Conservation (phyloP, 306 rosid genomes). For the Erythrophleum fordii region DNA sequence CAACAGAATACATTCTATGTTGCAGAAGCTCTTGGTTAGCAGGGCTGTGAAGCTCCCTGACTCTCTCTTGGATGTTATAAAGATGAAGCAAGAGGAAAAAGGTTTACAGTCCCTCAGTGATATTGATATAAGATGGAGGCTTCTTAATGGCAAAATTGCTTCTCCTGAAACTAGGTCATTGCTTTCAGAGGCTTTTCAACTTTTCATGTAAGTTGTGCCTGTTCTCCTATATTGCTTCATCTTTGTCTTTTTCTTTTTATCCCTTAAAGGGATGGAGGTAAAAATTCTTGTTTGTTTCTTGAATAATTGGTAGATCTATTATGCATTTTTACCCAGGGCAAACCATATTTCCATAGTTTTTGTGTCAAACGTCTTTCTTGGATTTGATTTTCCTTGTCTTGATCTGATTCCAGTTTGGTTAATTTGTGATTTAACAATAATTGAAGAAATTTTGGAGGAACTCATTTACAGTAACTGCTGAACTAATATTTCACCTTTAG, state of each 20-base stretch:
- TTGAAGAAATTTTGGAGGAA: background rate
- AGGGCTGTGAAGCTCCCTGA: constrained; percentile 80
- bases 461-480: background rate
- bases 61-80: constrained; percentile 58
- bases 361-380: background rate
- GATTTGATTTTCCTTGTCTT: background rate
- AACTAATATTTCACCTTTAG: background rate
- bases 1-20: constrained; percentile 69
- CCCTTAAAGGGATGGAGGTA: constrained; percentile 25
- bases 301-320: constrained; percentile 22
- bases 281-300: constrained; percentile 18
- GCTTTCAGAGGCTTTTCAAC: constrained; percentile 86
- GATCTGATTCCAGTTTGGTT: constrained; percentile 7
- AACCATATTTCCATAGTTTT: constrained; percentile 1
- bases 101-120: constrained; percentile 51
- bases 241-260: background rate
- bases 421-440: background rate
- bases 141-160: constrained; percentile 80
- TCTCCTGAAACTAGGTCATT: constrained; percentile 82
- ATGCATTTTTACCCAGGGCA: background rate
- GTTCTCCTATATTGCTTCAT: constrained; percentile 27
- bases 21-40: constrained; percentile 65
- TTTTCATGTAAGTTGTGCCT: constrained; percentile 70
- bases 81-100: constrained; percentile 67
- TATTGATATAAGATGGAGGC: constrained; percentile 79